phyloP scores from a whole-genome alignment of 805 yeast species.

The Yarrowia deformans region DNA sequence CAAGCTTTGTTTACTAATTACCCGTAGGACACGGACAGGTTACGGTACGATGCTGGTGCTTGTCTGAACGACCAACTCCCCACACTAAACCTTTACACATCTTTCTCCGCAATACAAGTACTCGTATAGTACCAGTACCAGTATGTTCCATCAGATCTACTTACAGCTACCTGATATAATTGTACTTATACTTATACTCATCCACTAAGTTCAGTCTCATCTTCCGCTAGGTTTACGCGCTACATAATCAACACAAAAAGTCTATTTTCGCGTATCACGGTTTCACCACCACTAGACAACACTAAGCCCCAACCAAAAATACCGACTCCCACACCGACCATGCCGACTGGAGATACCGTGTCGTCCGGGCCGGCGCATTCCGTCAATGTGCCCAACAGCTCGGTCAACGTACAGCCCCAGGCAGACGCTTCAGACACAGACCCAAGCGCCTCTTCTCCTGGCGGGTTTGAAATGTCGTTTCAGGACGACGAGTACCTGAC shows the following conservation, averaged over 20 bases:
- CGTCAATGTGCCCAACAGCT: neutral
- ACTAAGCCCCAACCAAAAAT: neutral
- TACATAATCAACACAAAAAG: constrained; percentile 29
- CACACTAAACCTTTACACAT: too few species aligned
- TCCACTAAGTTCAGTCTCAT: too few species aligned
- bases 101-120: too few species aligned
- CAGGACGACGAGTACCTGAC: constrained; percentile 15
- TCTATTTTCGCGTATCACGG: constrained; percentile 8
- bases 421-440: neutral
- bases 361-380: neutral
- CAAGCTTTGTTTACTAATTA: too few species aligned
- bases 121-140: too few species aligned
- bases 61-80: too few species aligned
- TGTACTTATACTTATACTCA: too few species aligned
- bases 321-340: neutral
- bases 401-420: neutral
- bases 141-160: too few species aligned
- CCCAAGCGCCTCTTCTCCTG: neutral
- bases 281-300: neutral
- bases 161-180: too few species aligned
- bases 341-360: constrained; percentile 17
- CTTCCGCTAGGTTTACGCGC: constrained; percentile 6
- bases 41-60: too few species aligned
- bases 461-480: constrained; percentile 26
- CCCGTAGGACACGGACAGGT: too few species aligned